Base-by-base conservation (phyloP, 257 asterid species). In the Solanum bulbocastanum region DNA sequence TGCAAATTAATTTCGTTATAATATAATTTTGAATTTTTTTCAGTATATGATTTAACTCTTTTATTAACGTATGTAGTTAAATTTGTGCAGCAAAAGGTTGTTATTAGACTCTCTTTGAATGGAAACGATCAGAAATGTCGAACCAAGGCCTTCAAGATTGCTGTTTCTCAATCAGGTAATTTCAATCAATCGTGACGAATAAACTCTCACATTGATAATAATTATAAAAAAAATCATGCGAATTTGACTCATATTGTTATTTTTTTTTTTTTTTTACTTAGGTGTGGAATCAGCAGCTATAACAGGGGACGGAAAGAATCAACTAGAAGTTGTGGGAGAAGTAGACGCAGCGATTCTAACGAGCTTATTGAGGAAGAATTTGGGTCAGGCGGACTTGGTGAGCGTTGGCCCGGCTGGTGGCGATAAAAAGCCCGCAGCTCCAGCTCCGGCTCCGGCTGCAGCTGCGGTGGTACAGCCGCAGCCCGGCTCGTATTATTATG, bases 271-370 rank as follows among this genome's bases (percentile, higher is more conserved):
- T 76, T 85, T 30, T 8, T 14, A 52, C 36, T 27, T 23, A 86
- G 87, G 87, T 20, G 87, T 86, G 40, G 87, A 66, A 25, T 86
- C 87, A 9, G 87, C 87, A 40, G 22, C 69, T 16, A 30, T 68
- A 25, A 46, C 37, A n/a, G 85, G 85, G 42, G 40, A 81, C 6
- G 87, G 35, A 2, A 86, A 86, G 71, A 74, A 74, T 5, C 87
- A 40, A 74, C 23, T 86, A 32, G 87, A 69, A 74, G 83, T 86
- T 10, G 44, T 69, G 23, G 87, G 87, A 6, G 87, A 86, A 3
- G 9, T 86, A 5, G 87, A 86, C 25, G 69, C 83, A 0, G 83
- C 14, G 44, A 3, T 0, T 8, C 83, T 86, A 32, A 39, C 49
- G 4, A 69, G 0, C 2, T 14, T 27, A 32, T 18, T 86, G 23